phyloP scores from a whole-genome alignment of 805 yeast genomes.

The Torulaspora indica region DNA sequence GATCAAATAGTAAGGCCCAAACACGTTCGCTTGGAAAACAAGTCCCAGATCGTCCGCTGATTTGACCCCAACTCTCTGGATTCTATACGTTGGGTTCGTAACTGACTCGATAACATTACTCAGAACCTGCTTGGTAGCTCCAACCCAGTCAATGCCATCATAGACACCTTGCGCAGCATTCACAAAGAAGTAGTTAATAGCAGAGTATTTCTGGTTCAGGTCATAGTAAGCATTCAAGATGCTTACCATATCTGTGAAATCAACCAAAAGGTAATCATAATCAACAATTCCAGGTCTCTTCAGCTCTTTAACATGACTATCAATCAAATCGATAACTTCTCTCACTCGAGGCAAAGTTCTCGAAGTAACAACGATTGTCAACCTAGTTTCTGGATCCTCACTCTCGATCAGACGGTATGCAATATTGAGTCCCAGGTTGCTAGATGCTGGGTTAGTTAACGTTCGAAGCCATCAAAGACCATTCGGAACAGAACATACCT shows the following conservation, averaged over 20 bases:
- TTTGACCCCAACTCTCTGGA: conserved; percentile 72
- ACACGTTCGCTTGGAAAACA: conserved; percentile 93
- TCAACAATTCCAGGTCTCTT: conserved; percentile 59
- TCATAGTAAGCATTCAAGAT: conserved; percentile 71
- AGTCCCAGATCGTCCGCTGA: conserved; percentile 78
- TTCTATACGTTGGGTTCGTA: conserved; percentile 83
- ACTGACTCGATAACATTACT: conserved; percentile 70
- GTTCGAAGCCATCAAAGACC: background rate
- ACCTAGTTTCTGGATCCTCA: conserved; percentile 46
- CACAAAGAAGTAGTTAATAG: conserved; percentile 73
- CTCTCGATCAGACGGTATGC: conserved; percentile 72
- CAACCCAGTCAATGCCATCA: conserved; percentile 80
- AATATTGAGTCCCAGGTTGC: conserved; percentile 80
- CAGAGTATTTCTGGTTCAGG: conserved; percentile 54
- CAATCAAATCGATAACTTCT: conserved; percentile 60
- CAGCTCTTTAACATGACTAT: conserved; percentile 39
- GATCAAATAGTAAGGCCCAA: conserved; percentile 86
- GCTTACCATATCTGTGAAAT: conserved; percentile 85
- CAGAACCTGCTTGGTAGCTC: conserved; percentile 64
- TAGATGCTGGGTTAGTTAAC: conserved; percentile 17
- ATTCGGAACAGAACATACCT: conserved; percentile 23
- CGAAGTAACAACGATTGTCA: conserved; percentile 84
- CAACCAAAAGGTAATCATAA: conserved; percentile 85
- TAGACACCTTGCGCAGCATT: conserved; percentile 90
- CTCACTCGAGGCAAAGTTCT: conserved; percentile 82